A percentile compares a stretch with the other conserved stretches of the same genome.
phyloP scores from a whole-genome alignment of 805 yeast species.

The Barnettozyma vustinii region DNA sequence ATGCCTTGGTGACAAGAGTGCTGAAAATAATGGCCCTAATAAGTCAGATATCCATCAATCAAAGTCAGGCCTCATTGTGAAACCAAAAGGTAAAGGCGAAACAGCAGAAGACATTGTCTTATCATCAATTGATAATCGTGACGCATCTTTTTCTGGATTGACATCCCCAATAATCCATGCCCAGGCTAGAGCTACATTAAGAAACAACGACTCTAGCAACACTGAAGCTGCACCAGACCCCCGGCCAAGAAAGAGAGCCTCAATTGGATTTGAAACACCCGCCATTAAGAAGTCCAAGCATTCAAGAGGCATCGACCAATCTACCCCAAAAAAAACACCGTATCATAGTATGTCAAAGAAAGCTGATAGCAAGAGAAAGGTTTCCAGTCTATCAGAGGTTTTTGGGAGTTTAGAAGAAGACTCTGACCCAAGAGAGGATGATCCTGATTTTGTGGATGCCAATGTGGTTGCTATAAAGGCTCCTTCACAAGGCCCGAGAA shows the following conservation, averaged over 20 bases:
- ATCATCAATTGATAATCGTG: conserved; percentile 10
- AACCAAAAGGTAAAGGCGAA: neutral
- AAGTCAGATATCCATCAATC: neutral
- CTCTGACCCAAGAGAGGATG: conserved; percentile 5
- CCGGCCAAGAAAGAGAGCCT: neutral
- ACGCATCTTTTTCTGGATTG: conserved; percentile 11
- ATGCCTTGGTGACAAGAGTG: neutral
- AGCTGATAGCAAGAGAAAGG: neutral
- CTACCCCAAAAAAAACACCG: neutral
- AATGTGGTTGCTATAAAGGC: neutral
- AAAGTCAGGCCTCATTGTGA: neutral
- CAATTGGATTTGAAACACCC: neutral
- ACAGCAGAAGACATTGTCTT: neutral
- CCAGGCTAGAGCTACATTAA: conserved; percentile 12
- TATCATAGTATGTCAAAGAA: neutral
- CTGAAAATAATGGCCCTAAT: neutral
- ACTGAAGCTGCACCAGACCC: neutral
- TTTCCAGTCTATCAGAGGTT: conserved; percentile 14
- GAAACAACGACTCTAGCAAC: neutral
- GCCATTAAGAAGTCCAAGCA: neutral
- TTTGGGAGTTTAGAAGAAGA: conserved; percentile 17
- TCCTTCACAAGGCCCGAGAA: neutral
- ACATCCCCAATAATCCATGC: conserved; percentile 15
- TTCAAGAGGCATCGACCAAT: neutral
- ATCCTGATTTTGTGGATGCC: conserved; percentile 7